Evolutionary conservation across 345 rosid species (phyloP), one percentile per base, ranked within the genome.

Genomic region (Diplotaxis tenuifolia): DNA sequence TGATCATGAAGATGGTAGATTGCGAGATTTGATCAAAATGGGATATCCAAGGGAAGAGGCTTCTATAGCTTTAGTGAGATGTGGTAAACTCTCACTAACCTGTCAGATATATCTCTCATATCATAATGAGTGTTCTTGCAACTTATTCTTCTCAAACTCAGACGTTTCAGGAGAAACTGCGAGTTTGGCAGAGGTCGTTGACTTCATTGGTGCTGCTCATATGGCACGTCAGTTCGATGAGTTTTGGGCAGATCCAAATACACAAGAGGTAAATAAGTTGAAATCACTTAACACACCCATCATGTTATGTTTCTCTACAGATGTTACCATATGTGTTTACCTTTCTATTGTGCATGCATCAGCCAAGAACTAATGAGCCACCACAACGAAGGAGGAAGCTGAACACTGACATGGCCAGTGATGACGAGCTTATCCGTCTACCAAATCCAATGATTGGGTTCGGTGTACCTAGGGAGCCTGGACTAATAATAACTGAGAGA

Each of bases 361-460:
- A 78, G 75, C 54, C 55, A 5, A 62, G 6, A 27, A 72, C 4
- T 11, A 45, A 1, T 8, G 67, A 45, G 56, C 58, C 19, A 31
- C 28, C 32, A 0, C 34, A 18, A 47, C 70, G 47, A 15, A 20
- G 6, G 18, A 62, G 38, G 16, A 19, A n/a, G 45, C 34, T 11
- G 15, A 75, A 20, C 47, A n/a, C 22, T 18, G 16, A 2, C 32
- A 18, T 64, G 15, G 11, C 12, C 64, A 64, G 4, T n/a, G 32
- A 40, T 56, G 65, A 40, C 1, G 31, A 28, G 23, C 50, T 55
- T 25, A 73, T 73, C 32, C 31, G 18, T 20, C 64, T 57, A 10
- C 74, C 79, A 21, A 54, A 71, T 2, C 76, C 78, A 14, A 82
- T 82, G 84, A 76, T 36, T 1, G 82, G 81, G 1, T 79, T 79